These are phyloP conservation scores for Lagenidium sp. DNA, from an alignment of 352 stramenopile species.

Conservation along the genomic window DNA sequence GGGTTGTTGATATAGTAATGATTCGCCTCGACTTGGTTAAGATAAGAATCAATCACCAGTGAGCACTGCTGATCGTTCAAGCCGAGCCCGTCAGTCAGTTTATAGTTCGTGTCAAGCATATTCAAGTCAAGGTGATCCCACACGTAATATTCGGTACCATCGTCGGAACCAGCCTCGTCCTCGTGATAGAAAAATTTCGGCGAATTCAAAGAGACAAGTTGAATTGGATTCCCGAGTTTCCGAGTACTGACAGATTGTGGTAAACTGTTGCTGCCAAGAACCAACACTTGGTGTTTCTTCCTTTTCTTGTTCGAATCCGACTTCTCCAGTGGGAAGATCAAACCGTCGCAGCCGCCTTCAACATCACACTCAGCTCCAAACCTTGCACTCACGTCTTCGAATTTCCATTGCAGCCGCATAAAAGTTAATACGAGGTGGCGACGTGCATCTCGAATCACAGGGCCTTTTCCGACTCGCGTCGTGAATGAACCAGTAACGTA, in stretches of 20 bases:
- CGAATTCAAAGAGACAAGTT: conserved; percentile 4
- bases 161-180: neutral
- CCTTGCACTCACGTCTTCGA: conserved; percentile 5
- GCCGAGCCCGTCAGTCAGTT: neutral
- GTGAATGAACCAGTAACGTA: conserved; percentile 7
- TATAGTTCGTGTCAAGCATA: conserved; percentile 1
- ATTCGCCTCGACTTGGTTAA: conserved; percentile 30
- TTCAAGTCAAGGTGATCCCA: conserved; percentile 9
- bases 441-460: neutral
- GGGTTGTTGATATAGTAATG: conserved; percentile 33
- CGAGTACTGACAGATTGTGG: neutral
- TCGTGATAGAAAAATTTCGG: conserved; percentile 3
- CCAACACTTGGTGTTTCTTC: neutral
- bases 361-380: conserved; percentile 3
- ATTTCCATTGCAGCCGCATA: conserved; percentile 3
- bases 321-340: conserved; percentile 1
- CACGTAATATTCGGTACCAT: conserved; percentile 1
- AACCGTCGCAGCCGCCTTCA: neutral
- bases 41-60: conserved; percentile 29
- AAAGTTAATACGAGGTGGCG: conserved; percentile 3
- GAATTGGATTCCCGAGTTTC: neutral
- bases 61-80: conserved; percentile 14
- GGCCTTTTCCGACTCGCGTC: no score
- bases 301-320: neutral
- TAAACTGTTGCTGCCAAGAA: conserved; percentile 1